Base-by-base conservation (phyloP, 2,329 filamentous ascomycete genomes). In the Biscogniauxia marginata region DNA sequence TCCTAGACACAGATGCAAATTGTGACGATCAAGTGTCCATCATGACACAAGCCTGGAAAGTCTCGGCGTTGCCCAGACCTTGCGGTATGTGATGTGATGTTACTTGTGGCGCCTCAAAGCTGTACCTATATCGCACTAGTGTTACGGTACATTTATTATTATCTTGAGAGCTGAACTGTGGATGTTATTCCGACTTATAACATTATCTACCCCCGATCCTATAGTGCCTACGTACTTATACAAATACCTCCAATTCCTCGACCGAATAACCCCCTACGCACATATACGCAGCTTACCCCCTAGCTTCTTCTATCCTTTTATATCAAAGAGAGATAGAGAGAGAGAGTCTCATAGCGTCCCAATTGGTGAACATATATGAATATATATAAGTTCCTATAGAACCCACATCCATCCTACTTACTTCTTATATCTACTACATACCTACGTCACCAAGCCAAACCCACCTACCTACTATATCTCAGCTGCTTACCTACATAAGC, bases 11-110 rank as follows among this genome's bases (percentile, higher is more conserved):
- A 16, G 13, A 11, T n/a, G 30, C 30, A 39, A 16, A 39, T 16
- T 39, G 30, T 39, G 30, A 16, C 30, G 30, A 39, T 39, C 30
- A 39, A 39, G 44, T 20, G 44, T 53, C 20, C 45, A 57, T 62
- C 53, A 58, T 56, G 55, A 58, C 58, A 45, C 43, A 60, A 57
- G 51, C 53, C 52, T 57, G 53, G 55, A 47, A 49, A 58, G 52
- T 58, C 56, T 57, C 54, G 60, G 60, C 56, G n/a, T 39, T 16
- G 30, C 30, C 30, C 30, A 39, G 30, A 39, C 30, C n/a, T 39
- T 39, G 11, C 7, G 30, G 30, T 39, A 39, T 8, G 9, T 4
- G 30, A 9, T n/a, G 9, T 39, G 30, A 54, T 30, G 49, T 46
- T 34, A 23, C 60, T 60, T 62, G 53, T 46, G 20, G 16, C 52